phyloP scores from a whole-genome alignment of 2,329 filamentous ascomycete genomes.

The Colletotrichum paranaense region DNA sequence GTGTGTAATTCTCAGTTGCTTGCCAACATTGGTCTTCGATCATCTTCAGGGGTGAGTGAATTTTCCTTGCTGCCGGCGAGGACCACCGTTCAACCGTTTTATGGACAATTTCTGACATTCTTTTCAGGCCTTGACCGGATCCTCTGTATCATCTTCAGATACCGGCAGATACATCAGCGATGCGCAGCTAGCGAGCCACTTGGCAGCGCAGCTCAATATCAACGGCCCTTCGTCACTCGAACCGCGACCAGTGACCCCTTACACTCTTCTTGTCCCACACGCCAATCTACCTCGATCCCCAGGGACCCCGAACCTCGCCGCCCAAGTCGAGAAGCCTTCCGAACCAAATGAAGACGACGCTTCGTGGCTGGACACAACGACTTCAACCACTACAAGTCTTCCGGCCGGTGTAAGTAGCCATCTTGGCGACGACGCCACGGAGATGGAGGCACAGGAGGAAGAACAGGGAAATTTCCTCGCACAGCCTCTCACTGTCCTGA shows the following conservation, averaged over 20 bases:
- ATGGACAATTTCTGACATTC: background rate
- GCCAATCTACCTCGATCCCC: conserved; percentile 30
- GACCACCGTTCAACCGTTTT: background rate
- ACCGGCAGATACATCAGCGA: background rate
- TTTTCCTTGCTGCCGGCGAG: background rate
- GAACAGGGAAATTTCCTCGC: conserved; percentile 47
- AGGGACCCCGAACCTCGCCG: conserved; percentile 5
- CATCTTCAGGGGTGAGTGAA: conserved; percentile 49
- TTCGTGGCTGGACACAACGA: conserved; percentile 14
- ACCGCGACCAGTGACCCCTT: background rate
- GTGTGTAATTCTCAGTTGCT: conserved; percentile 52
- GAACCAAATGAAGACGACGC: conserved; percentile 8
- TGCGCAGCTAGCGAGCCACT: background rate
- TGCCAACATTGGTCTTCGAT: conserved; percentile 52
- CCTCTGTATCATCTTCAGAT: background rate
- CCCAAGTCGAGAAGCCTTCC: background rate
- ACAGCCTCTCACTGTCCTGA: conserved; percentile 58
- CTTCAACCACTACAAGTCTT: background rate
- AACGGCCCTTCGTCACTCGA: background rate
- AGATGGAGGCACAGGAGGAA: conserved; percentile 47
- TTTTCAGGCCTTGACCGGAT: background rate
- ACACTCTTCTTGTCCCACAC: background rate
- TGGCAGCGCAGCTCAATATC: background rate
- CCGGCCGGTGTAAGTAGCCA: background rate
- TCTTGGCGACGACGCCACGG: background rate